Percentiles rank a stretch among this genome's conserved stretches.
phyloP scores from a whole-genome alignment of 1,284 basidiomycete species.

The Veloporphyrellus conicus region DNA sequence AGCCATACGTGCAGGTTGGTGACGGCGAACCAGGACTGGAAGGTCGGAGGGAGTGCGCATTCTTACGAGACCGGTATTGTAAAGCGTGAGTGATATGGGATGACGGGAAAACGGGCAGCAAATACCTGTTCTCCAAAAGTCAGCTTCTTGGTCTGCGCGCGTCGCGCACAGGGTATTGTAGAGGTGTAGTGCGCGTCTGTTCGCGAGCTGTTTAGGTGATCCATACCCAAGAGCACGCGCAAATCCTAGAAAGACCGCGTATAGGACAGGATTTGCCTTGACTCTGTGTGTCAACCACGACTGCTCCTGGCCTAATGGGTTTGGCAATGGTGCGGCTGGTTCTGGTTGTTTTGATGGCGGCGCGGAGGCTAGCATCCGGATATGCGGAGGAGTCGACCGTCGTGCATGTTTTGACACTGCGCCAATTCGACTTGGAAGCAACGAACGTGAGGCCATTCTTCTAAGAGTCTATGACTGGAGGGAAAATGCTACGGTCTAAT shows the following conservation, averaged over 20 bases:
- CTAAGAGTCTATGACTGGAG: too few species aligned
- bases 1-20: conserved; percentile 94
- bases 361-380: conserved; percentile 16
- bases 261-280: conserved; percentile 47
- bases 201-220: conserved; percentile 58
- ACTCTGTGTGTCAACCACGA: conserved; percentile 61
- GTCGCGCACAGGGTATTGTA: conserved; percentile 57
- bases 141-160: conserved; percentile 55
- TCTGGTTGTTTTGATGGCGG: conserved; percentile 5
- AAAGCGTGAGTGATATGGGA: conserved; percentile 1
- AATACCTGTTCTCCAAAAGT: conserved; percentile 67
- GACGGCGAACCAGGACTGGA: conserved; percentile 96
- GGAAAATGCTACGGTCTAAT: too few species aligned
- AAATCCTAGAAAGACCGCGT: conserved; percentile 48
- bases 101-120: conserved; percentile 3
- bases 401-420: conserved; percentile 2
- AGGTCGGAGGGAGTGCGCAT: conserved; percentile 86
- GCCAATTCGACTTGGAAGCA: conserved; percentile 11
- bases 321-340: conserved; percentile 1
- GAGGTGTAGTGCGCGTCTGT: conserved; percentile 50
- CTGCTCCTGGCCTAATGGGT: conserved; percentile 12
- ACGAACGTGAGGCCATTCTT: conserved; percentile 16
- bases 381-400: conserved; percentile 7
- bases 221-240: conserved; percentile 58
- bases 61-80: conserved; percentile 36